Percentiles rank a stretch among this genome's conserved stretches.
These are phyloP conservation scores for Starmerella asiatica DNA, from an alignment of 805 yeast species.

Conservation along the genomic window DNA sequence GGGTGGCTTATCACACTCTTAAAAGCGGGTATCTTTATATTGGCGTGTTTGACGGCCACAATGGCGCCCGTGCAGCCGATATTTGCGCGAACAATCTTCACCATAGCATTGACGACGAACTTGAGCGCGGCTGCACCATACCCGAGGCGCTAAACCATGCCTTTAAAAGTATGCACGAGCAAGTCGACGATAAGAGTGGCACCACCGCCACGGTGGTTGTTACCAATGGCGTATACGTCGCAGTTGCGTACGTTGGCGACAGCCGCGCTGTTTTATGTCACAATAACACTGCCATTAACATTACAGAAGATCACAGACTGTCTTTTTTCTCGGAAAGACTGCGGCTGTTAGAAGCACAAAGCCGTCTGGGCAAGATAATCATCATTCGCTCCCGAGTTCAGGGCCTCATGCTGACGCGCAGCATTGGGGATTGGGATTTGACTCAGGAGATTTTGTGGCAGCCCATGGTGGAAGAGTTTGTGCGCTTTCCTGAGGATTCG, in stretches of 20 bases:
- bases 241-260: slow-evolving; percentile 17
- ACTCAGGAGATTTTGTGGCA: slow-evolving; percentile 43
- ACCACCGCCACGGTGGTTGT: slow-evolving; percentile 16
- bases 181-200: slow-evolving; percentile 9
- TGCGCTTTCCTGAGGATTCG: slow-evolving; percentile 42
- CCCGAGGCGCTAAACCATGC: slow-evolving; percentile 3
- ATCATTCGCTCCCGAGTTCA: slow-evolving; percentile 35
- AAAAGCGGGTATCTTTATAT: slow-evolving; percentile 6
- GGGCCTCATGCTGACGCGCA: slow-evolving; percentile 73
- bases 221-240: neutral
- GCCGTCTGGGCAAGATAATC: neutral
- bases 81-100: slow-evolving; percentile 11
- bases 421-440: slow-evolving; percentile 72
- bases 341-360: slow-evolving; percentile 4
- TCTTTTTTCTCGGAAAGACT: slow-evolving; percentile 3
- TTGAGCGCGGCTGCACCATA: neutral
- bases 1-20: neutral
- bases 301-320: slow-evolving; percentile 15
- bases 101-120: neutral
- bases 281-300: neutral
- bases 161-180: slow-evolving; percentile 4
- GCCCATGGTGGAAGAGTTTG: slow-evolving; percentile 63
- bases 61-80: slow-evolving; percentile 12
- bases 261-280: slow-evolving; percentile 9
- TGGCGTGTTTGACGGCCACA: slow-evolving; percentile 19